Conservation (phyloP, 2,329 filamentous ascomycete genomes). For the Aspergillus oerlinghausenensis region DNA sequence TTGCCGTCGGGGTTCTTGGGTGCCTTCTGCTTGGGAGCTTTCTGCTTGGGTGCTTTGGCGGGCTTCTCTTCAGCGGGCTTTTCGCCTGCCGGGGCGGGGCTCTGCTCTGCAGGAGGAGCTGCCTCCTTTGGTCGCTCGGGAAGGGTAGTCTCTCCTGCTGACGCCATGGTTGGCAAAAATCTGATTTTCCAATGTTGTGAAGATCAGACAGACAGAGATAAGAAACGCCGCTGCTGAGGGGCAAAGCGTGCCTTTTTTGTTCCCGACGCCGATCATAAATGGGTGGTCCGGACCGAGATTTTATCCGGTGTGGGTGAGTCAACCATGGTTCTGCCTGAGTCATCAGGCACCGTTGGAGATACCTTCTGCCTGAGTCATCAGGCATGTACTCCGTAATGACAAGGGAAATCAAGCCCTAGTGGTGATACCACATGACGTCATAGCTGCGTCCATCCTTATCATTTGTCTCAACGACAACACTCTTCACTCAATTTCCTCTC, state of each 20-base stretch:
- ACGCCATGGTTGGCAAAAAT: not conserved
- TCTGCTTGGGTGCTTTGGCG: not conserved
- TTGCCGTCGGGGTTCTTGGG: conserved; percentile 25
- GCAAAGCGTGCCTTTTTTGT: not conserved
- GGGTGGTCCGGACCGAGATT: not conserved
- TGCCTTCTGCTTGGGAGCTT: conserved; percentile 12
- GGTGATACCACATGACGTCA: not conserved
- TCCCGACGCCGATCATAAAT: not conserved
- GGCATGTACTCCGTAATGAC: not conserved
- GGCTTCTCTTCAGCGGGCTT: not conserved
- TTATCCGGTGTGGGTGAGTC: not conserved
- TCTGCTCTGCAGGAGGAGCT: not conserved
- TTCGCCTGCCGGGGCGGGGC: not conserved
- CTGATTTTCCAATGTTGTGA: not conserved
- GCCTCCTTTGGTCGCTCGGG: not conserved
- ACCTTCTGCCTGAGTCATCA: not conserved
- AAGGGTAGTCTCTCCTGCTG: not conserved
- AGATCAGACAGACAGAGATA: not conserved
- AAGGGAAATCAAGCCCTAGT: not conserved
- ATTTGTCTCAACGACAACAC: not conserved
- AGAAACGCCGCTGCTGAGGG: not conserved
- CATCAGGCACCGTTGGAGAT: not conserved
- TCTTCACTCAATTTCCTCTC: not conserved
- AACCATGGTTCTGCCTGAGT: not conserved
- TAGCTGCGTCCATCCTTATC: not conserved